Evolutionary conservation across 257 asterid genomes (phyloP).

Genomic region (Orobanche coerulescens): DNA sequence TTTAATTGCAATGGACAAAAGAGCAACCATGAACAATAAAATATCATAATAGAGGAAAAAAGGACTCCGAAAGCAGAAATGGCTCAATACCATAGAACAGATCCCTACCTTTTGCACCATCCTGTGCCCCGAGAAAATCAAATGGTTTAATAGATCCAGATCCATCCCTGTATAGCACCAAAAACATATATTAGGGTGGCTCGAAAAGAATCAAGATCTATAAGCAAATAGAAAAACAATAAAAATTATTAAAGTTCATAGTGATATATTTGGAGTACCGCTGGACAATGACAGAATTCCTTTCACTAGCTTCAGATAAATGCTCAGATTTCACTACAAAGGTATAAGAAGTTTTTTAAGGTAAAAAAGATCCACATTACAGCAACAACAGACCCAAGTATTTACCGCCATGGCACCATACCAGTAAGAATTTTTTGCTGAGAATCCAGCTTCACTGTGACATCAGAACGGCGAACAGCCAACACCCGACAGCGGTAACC

Average conservation of each 20-base stretch:
- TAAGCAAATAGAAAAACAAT: background rate
- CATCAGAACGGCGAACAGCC: conserved; percentile 87
- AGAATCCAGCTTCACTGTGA: conserved; percentile 93
- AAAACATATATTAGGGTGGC: conserved; percentile 14
- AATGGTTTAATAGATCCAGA: conserved; percentile 50
- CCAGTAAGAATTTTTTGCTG: conserved; percentile 90
- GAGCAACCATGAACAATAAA: background rate
- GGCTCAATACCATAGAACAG: conserved; percentile 14
- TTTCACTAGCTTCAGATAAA: conserved; percentile 79
- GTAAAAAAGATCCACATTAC: background rate
- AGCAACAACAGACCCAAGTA: conserved; percentile 1
- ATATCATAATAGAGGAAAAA: conserved; percentile 1
- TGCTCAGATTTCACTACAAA: conserved; percentile 76
- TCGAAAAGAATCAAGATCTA: conserved; percentile 1
- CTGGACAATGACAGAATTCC: conserved; percentile 41
- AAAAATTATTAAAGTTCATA: background rate
- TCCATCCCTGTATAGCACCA: conserved; percentile 48
- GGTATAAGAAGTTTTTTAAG: conserved; percentile 16
- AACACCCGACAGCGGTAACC: conserved; percentile 85
- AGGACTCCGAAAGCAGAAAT: background rate
- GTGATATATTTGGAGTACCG: conserved; percentile 42
- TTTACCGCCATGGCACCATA: conserved; percentile 39
- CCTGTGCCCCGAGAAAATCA: conserved; percentile 63
- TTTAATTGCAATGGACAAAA: conserved; percentile 15
- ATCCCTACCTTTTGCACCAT: conserved; percentile 57